Evolutionary conservation across 352 stramenopile species (phyloP), one percentile per base, ranked within the genome.

Genomic region (Globisporangium parvum): DNA sequence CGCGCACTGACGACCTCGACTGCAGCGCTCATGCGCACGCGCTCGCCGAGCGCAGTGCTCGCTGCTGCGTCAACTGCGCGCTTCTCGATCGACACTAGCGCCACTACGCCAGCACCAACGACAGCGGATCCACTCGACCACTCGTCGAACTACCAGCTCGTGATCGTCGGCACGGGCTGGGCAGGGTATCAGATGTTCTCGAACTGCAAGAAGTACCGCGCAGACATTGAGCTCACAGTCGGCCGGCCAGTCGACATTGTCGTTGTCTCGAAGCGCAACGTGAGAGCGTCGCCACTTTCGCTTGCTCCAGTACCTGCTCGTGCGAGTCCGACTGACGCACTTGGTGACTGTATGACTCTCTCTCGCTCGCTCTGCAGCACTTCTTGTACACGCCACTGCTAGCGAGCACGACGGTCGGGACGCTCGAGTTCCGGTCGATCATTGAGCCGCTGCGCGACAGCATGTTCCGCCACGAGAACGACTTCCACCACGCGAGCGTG

Each of bases 311-410:
- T 44, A n/a, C 31, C n/a, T 3, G 31, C n/a, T 31, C 6, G 3
- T 31, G 6, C 26, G 26, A 31, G 26, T 6, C 26, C 26, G 6
- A 31, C 26, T 31, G 26, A 31, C 26, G 26, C 26, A 31, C 26
- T 6, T 31, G 31, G 2, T 37, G 6, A 37, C 8, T 12, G 35
- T 39, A 6, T 51, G 21, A 26, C 40, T 51, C 17, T 47, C 39
- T 55, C 12, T 46, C 15, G 63, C 21, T 62, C 40, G 31, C 9
- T 46, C n/a, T 53, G 21, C 53, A 92, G 80, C 96, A 99, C 71
- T 99, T 99, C 68, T 66, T 99, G 52, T 99, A 99, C 84, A 99
- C 96, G 37, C 96, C 96, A 21, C 69, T 99, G 53, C 75, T 99
- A 11, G 93, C 96, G 8, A 96, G 78, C 35, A 98, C 95, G 31